Evolutionary conservation across 1,284 basidiomycete species (phyloP).

Genomic region (Apiotrichum montevideense): DNA sequence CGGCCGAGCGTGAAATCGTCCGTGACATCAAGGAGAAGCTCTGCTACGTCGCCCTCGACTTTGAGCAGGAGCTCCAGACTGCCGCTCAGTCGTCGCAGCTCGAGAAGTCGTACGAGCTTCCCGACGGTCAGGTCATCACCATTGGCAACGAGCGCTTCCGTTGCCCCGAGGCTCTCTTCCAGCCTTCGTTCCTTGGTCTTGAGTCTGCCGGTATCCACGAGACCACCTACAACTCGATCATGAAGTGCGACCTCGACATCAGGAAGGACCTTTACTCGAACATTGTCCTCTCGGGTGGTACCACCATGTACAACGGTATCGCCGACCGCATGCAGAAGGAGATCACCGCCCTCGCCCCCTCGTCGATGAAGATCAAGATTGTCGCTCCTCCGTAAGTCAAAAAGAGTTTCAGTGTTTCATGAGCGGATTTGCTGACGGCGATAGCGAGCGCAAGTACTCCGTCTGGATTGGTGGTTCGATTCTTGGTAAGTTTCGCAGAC

Average conservation of each 20-base stretch:
- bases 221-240: constrained; percentile 84
- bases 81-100: constrained; percentile 84
- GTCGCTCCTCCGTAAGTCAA: too few species aligned
- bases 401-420: too few species aligned
- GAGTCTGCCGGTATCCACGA: constrained; percentile 94
- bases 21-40: constrained; percentile 98
- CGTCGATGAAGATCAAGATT: constrained; percentile 72
- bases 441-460: constrained; percentile 66
- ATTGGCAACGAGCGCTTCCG: constrained; percentile 97
- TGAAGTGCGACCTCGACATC: constrained; percentile 59
- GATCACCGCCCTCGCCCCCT: constrained; percentile 77
- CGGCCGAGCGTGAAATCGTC: constrained; percentile 91
- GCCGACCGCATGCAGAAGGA: constrained; percentile 98
- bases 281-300: constrained; percentile 86
- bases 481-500: constrained; percentile 45
- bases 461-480: constrained; percentile 99
- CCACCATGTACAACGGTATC: constrained; percentile 97
- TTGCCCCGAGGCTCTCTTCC: constrained; percentile 94
- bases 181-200: constrained; percentile 86
- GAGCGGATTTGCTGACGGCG: too few species aligned
- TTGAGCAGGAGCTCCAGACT: constrained; percentile 91
- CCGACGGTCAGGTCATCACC: constrained; percentile 94
- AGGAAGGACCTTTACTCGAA: constrained; percentile 44
- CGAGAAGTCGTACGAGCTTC: constrained; percentile 94
- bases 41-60: constrained; percentile 94